Conservation (phyloP, 306 rosid species). For the Elaeagnus macrophylla region DNA sequence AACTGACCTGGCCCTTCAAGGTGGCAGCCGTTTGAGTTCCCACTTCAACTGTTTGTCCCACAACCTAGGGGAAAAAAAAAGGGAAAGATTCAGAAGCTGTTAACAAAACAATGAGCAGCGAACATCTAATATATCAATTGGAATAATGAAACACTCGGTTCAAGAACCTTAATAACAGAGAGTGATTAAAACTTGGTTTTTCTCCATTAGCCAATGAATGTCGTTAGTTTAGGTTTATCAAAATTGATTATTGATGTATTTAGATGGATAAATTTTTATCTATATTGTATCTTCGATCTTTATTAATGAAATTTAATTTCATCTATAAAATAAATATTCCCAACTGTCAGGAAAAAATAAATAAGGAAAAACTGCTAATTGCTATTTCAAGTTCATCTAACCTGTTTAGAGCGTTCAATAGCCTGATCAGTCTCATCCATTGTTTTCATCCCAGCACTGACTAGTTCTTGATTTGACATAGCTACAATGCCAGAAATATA, state of each 20-base stretch:
- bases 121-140: too few relatives aligned
- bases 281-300: too few relatives aligned
- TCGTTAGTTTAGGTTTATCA: too few relatives aligned
- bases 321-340: too few relatives aligned
- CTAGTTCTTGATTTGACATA: slow-evolving; percentile 94
- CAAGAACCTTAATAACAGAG: too few relatives aligned
- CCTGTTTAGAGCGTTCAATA: slow-evolving; percentile 83
- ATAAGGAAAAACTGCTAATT: slow-evolving; percentile 9
- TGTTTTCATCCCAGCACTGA: slow-evolving; percentile 66
- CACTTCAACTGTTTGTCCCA: slow-evolving; percentile 87
- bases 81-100: slow-evolving; percentile 17
- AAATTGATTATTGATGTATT: too few relatives aligned
- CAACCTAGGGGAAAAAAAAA: slow-evolving; percentile 47
- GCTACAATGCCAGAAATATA: slow-evolving; percentile 37
- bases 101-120: slow-evolving; percentile 10
- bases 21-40: slow-evolving; percentile 89
- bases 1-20: slow-evolving; percentile 89
- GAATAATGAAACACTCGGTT: too few relatives aligned
- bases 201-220: too few relatives aligned
- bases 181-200: too few relatives aligned
- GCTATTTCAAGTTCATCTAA: slow-evolving; percentile 10
- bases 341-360: too few relatives aligned
- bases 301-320: too few relatives aligned
- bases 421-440: slow-evolving; percentile 98
- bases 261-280: too few relatives aligned